Conservation (phyloP, 2,329 filamentous ascomycete genomes). For the Fusarium piperis region DNA sequence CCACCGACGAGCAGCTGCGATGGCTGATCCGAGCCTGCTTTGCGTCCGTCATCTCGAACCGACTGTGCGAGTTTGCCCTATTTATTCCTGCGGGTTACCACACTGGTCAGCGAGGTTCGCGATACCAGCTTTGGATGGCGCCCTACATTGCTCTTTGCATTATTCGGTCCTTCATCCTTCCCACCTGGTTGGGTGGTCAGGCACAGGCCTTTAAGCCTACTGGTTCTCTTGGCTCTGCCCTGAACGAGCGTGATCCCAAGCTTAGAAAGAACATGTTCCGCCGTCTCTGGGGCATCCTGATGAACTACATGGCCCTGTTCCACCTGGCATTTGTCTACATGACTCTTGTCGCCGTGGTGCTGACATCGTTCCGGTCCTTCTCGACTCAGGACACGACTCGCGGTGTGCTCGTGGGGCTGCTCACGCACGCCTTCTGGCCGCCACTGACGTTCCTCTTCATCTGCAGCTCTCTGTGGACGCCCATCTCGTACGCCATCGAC, state of each 20-base stretch:
- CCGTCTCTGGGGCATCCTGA: conserved; percentile 63
- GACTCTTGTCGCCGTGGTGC: conserved; percentile 59
- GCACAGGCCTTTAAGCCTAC: conserved; percentile 69
- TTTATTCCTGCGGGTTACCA: conserved; percentile 68
- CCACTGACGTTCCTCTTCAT: conserved; percentile 67
- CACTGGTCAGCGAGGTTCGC: conserved; percentile 64
- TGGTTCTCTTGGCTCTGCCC: conserved; percentile 63
- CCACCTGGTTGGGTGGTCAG: conserved; percentile 68
- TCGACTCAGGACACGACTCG: conserved; percentile 48
- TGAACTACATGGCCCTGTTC: conserved; percentile 65
- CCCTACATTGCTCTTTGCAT: conserved; percentile 69
- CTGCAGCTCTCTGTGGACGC: conserved; percentile 65
- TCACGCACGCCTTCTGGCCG: conserved; percentile 71
- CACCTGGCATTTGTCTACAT: conserved; percentile 65
- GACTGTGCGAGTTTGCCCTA: conserved; percentile 67
- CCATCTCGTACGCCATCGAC: conserved; percentile 68
- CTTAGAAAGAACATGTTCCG: conserved; percentile 62
- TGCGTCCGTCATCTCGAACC: conserved; percentile 59
- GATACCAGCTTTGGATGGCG: conserved; percentile 70
- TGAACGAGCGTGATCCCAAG: conserved; percentile 67
- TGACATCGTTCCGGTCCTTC: conserved; percentile 63
- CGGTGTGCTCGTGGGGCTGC: conserved; percentile 59
- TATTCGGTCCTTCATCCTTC: conserved; percentile 66
- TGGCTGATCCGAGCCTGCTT: conserved; percentile 68
- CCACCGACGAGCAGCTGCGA: conserved; percentile 61